Conservation (phyloP, 106 monocot genomes). For the Phalaenopsis equestris region DNA sequence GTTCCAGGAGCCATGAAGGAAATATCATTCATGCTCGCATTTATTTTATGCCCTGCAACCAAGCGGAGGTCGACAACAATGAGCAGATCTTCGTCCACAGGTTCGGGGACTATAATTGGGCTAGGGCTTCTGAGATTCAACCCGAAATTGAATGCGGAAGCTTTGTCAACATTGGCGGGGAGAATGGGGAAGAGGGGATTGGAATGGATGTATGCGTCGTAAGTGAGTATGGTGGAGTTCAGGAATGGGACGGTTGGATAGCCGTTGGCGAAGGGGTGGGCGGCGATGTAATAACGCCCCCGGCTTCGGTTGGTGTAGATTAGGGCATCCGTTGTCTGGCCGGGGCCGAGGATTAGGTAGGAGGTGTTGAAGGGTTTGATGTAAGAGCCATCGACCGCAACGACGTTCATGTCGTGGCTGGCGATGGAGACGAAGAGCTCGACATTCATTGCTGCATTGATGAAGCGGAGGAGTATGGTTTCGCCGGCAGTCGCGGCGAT, state of each 20-base stretch:
- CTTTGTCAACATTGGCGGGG: constrained; percentile 42
- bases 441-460: constrained; percentile 43
- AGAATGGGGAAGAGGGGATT: constrained; percentile 24
- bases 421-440: constrained; percentile 44
- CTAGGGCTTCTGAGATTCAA: constrained; percentile 20
- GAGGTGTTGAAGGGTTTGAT: constrained; percentile 49
- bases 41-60: constrained; percentile 29
- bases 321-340: constrained; percentile 58
- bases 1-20: constrained; percentile 34
- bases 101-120: constrained; percentile 19
- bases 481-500: constrained; percentile 34
- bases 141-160: constrained; percentile 24
- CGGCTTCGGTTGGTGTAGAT: constrained; percentile 31
- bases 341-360: constrained; percentile 35
- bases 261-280: constrained; percentile 29
- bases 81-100: constrained; percentile 39
- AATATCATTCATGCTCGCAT: constrained; percentile 47
- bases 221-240: constrained; percentile 68
- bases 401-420: constrained; percentile 47
- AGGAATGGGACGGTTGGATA: constrained; percentile 32
- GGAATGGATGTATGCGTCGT: constrained; percentile 24
- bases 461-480: constrained; percentile 44
- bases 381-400: constrained; percentile 38
- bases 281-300: constrained; percentile 45
- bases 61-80: constrained; percentile 45